Evolutionary conservation across 768 basidiomycete species (phyloP).

Genomic region (Paxillus involutus): DNA sequence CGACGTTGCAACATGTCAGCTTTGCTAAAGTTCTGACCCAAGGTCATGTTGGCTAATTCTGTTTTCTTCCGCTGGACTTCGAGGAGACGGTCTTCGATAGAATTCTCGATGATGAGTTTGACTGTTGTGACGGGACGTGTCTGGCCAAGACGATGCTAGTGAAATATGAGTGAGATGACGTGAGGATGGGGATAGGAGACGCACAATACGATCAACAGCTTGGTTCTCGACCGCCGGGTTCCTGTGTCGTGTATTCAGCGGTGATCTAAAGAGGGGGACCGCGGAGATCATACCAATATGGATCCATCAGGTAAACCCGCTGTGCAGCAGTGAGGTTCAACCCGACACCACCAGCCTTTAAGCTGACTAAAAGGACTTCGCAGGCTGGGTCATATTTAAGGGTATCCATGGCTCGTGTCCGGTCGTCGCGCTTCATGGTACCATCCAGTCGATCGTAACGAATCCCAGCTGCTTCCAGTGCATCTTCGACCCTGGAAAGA

Average conservation of each 20-base stretch:
- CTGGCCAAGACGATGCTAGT: conserved; percentile 92
- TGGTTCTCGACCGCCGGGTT: conserved; percentile 98
- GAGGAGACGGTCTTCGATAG: conserved; percentile 89
- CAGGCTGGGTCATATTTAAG: conserved; percentile 87
- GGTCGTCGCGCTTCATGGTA: conserved; percentile 96
- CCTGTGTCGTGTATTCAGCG: conserved; percentile 43
- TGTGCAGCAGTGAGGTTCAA: conserved; percentile 94
- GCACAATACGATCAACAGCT: conserved; percentile 94
- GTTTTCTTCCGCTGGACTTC: conserved; percentile 96
- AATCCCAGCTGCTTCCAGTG: conserved; percentile 78
- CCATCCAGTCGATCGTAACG: conserved; percentile 92
- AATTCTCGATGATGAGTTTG: conserved; percentile 91
- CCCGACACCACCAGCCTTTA: conserved; percentile 97
- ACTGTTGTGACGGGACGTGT: conserved; percentile 88
- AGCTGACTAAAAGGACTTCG: conserved; percentile 93
- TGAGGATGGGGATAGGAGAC: conserved; percentile 28
- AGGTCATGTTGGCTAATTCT: conserved; percentile 90
- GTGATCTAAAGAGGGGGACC: not conserved
- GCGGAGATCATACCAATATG: conserved; percentile 69
- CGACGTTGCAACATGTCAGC: conserved; percentile 84
- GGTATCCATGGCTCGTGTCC: conserved; percentile 88
- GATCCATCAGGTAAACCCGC: conserved; percentile 94
- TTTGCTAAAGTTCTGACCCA: conserved; percentile 85
- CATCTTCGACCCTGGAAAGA: conserved; percentile 77
- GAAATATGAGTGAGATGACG: not conserved